phyloP scores from a whole-genome alignment of 176 grass and related monocot species.

The Oryza punctata region DNA sequence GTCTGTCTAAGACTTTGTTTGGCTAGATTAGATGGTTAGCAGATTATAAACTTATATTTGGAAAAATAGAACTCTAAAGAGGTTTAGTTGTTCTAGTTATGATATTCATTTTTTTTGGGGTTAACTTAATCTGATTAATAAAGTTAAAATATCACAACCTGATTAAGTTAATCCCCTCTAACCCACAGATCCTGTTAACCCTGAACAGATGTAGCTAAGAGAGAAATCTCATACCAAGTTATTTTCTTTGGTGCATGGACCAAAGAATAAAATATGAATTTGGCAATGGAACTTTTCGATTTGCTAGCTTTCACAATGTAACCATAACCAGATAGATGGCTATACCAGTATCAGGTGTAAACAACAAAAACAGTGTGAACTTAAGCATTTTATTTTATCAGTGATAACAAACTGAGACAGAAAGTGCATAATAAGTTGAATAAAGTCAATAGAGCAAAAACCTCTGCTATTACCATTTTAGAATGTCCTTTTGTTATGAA shows the following conservation, averaged over 20 bases:
- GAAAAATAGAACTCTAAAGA: not conserved
- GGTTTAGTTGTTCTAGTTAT: not conserved
- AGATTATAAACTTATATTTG: not conserved
- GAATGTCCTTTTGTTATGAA: conserved; percentile 63
- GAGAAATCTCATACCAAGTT: not conserved
- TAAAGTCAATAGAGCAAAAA: conserved; percentile 21
- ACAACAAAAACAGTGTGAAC: conserved; percentile 1
- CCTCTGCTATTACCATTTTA: conserved; percentile 60
- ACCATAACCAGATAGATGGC: not conserved
- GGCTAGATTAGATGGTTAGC: not conserved
- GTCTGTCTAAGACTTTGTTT: not conserved
- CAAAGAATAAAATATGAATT: not conserved
- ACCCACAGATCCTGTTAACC: not conserved
- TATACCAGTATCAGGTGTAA: conserved; percentile 3
- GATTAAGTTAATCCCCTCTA: not conserved
- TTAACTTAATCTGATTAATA: not conserved
- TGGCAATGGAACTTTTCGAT: not conserved
- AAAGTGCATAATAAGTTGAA: conserved; percentile 1
- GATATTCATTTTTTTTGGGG: not conserved
- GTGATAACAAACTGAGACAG: not conserved
- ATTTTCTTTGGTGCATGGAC: conserved; percentile 13
- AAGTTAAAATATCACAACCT: not conserved
- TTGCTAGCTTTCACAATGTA: not conserved
- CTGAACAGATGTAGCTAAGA: not conserved
- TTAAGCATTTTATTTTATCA: not conserved